phyloP scores from a whole-genome alignment of 116 monocot species.

The Papilionanthe hybrid region DNA sequence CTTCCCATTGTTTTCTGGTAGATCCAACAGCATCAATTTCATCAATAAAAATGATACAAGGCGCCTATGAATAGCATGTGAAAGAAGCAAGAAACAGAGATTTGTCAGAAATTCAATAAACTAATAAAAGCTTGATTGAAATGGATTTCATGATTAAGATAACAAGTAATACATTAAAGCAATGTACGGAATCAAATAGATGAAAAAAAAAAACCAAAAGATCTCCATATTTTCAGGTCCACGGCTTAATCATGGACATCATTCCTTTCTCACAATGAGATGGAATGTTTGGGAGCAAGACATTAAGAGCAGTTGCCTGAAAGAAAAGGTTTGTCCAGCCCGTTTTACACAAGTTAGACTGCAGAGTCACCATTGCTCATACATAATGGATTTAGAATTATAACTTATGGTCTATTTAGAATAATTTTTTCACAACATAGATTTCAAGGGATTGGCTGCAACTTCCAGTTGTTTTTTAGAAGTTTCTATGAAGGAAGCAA shows the following conservation, averaged over 20 bases:
- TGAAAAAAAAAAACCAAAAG: background rate
- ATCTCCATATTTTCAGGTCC: background rate
- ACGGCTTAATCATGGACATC: background rate
- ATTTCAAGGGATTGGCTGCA: no score
- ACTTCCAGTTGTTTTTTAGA: no score
- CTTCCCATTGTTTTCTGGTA: conserved; percentile 99
- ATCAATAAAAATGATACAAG: conserved; percentile 99
- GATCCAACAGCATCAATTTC: conserved; percentile 99
- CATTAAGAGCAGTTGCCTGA: background rate
- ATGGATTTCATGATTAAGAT: background rate
- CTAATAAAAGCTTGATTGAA: background rate
- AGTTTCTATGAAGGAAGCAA: no score
- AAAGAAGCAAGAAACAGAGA: background rate
- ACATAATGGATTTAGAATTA: background rate
- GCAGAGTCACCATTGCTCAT: background rate
- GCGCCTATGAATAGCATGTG: conserved; percentile 49
- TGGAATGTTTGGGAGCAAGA: background rate
- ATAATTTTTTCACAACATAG: no score
- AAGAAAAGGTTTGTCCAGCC: background rate
- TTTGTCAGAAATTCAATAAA: conserved; percentile 8
- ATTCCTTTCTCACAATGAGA: background rate
- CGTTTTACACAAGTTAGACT: background rate
- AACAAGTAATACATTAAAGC: background rate
- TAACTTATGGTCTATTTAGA: background rate
- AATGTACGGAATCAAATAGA: background rate